Percentiles rank a stretch among this genome's conserved stretches.
Conservation (phyloP, 176 grass and related monocot genomes). For the Zoysia japonica region DNA sequence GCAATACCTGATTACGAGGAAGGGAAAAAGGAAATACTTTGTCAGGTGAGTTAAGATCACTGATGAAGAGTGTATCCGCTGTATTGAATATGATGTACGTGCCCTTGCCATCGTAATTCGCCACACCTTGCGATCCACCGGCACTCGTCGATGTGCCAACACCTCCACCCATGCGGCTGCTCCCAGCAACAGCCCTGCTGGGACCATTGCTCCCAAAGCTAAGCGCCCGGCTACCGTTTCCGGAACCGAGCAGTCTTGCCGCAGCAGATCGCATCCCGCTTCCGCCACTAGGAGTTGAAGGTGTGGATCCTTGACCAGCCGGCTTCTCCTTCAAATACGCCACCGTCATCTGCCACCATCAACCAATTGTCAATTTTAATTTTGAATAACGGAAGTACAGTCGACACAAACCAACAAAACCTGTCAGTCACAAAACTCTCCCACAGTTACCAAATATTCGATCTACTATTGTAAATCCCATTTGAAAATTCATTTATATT, state of each 20-base stretch:
- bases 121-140: slow-evolving; percentile 47
- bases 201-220: slow-evolving; percentile 81
- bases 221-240: slow-evolving; percentile 69
- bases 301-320: slow-evolving; percentile 59
- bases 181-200: slow-evolving; percentile 63
- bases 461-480: background rate
- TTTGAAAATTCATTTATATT: background rate
- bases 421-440: background rate
- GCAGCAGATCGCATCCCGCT: slow-evolving; percentile 87
- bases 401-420: background rate
- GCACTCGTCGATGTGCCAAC: slow-evolving; percentile 42
- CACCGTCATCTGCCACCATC: slow-evolving; percentile 71
- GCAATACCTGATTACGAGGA: slow-evolving; percentile 22
- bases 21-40: slow-evolving; percentile 58
- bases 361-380: background rate
- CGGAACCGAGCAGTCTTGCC: slow-evolving; percentile 68
- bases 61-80: slow-evolving; percentile 74
- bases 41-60: slow-evolving; percentile 88
- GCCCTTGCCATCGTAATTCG: slow-evolving; percentile 85
- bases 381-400: background rate
- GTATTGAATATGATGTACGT: slow-evolving; percentile 88
- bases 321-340: slow-evolving; percentile 88
- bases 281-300: slow-evolving; percentile 58
- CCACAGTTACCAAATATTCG: background rate
- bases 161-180: slow-evolving; percentile 60